phyloP scores from a whole-genome alignment of 169 alveolate species.

The Plasmodium blacklocki region DNA sequence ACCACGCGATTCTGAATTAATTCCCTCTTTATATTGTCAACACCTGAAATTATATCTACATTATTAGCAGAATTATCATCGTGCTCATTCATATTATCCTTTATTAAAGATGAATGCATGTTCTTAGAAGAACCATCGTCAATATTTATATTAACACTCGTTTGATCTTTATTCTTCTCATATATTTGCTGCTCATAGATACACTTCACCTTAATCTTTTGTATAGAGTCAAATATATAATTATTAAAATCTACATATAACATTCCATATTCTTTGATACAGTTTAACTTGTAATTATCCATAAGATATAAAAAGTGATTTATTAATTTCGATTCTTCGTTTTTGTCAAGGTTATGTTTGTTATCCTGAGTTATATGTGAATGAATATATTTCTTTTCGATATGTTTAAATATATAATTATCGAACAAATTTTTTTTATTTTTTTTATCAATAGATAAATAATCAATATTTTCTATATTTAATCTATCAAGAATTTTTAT shows the following conservation, averaged over 20 bases:
- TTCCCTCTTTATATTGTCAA: too few relatives aligned
- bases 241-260: constrained; percentile 40
- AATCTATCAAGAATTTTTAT: constrained; percentile 22
- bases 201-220: constrained; percentile 28
- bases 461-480: constrained; percentile 54
- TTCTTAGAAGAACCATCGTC: background rate
- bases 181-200: background rate
- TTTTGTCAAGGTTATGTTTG: background rate
- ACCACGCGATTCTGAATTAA: too few relatives aligned
- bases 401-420: constrained; percentile 10
- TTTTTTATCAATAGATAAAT: background rate
- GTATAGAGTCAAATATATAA: constrained; percentile 42
- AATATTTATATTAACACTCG: background rate
- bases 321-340: constrained; percentile 8
- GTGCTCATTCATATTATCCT: too few relatives aligned
- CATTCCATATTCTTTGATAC: constrained; percentile 47
- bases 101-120: too few relatives aligned
- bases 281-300: constrained; percentile 42
- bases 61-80: too few relatives aligned
- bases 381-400: constrained; percentile 17
- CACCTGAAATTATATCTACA: too few relatives aligned
- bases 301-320: constrained; percentile 55
- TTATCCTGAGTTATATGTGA: background rate
- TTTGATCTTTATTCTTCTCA: background rate
- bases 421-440: constrained; percentile 2